Evolutionary conservation across 352 stramenopile genomes (phyloP), one percentile per base, ranked within the genome.

Genomic region (Phytophthora idaei): DNA sequence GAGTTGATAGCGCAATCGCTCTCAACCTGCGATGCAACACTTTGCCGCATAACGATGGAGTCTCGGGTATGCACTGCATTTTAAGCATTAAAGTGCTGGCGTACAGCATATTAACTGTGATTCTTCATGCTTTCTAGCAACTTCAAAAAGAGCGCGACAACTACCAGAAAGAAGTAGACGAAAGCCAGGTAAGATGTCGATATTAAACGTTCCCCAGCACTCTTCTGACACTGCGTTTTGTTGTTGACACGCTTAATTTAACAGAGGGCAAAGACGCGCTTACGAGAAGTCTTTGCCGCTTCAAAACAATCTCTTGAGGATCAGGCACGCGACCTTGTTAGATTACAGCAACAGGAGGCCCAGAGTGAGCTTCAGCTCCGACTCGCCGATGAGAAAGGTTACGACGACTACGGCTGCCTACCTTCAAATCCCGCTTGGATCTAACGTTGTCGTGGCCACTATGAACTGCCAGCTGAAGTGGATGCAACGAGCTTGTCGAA

Each of bases 241-340:
- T 37, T 46, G 10, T 29, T 44, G 14, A 9, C 28, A 21, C n/a
- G 31, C 8, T 17, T 53, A 11, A 50, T 49, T 10, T 2, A 39
- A 61, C 17, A 91, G 83, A 68, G 78, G 50, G 67, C 80, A 5
- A 83, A 78, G 14, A 81, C 70, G 0, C 78, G 80, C 10, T 68
- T 89, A 27, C 80, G 71, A 41, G 80, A 90, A 55, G 78, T 80
- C 0, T 83, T 89, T 45, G 83, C 78, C 14, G 65, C 77, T 7
- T 81, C 77, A 1, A 82, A 82, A 15, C 67, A 77, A 56, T 74
- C 77, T 0, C 42, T 83, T 4, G 80, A 90, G 7, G 53, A 54
- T 7, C 82, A 91, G 57, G 63, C 78, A 41, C 62, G 49, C 2
- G 78, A 89, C 54, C 65, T 90, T 10, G 57, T 74, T 36, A 50